Evolutionary conservation across 805 yeast species (phyloP), one percentile per base, ranked within the genome.

Genomic region (Yarrowia hollandica): DNA sequence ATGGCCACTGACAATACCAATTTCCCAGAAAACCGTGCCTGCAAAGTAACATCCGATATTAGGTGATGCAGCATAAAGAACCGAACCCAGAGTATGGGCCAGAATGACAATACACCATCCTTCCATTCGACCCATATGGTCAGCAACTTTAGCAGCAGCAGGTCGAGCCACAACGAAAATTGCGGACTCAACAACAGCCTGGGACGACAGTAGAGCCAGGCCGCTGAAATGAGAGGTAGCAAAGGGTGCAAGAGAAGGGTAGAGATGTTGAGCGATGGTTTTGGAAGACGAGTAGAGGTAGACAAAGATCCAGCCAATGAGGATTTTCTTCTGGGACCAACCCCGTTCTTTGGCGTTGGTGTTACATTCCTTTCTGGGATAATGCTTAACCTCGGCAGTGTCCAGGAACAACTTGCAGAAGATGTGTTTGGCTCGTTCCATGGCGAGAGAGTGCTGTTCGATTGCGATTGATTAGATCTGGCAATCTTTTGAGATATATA

Each of bases 281-380:
- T 46, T 46, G 16, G 34, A 21, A 0, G 54, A 30, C 2, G 54
- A 30, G 11, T 46, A 46, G 4, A 46, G 54, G 54, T 46, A 46
- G 38, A 46, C 54, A 10, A 46, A 46, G 28, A 46, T 46, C 54
- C 54, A 46, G n/a, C 54, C 54, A 31, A 46, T 46, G 33, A 46
- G 21, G 28, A 46, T 46, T n/a, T 30, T 46, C 7, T 12, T 14
- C 26, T 30, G 26, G n/a, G 54, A 31, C 54, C 54, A 46, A 9
- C 54, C 54, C 22, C 54, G 37, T 6, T 46, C 54, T n/a, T 46
- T 46, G 54, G 54, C 54, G 11, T 46, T 46, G 19, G 54, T 46
- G 14, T 46, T 46, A 28, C 54, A 30, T 28, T 46, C 38, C 28
- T 46, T 31, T 7, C 18, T 11, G 14, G 54, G 54, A 28, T 46